A percentile compares a stretch with the other conserved stretches of the same genome.
Evolutionary conservation across 148 eudicot species (phyloP).

Genomic region (Camellia granthamiana): DNA sequence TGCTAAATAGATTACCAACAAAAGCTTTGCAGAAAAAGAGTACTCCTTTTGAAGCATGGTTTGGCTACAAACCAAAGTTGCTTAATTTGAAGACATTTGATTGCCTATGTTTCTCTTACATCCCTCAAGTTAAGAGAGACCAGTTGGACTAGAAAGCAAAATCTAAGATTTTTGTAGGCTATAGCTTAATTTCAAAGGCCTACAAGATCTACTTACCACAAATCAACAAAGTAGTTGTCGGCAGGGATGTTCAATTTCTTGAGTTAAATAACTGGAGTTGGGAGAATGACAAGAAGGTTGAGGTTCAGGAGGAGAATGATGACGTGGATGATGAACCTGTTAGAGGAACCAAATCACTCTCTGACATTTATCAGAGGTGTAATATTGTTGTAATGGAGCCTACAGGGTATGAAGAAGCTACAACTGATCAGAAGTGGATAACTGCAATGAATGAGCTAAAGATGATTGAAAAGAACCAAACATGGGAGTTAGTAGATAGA

Average conservation of each 20-base stretch:
- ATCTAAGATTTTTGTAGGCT: background rate
- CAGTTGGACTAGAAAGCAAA: background rate
- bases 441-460: background rate
- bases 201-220: background rate
- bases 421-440: background rate
- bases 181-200: background rate
- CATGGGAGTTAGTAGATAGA: background rate
- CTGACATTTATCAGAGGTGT: background rate
- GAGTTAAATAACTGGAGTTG: background rate
- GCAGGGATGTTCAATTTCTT: background rate
- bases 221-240: background rate
- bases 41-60: slow-evolving; percentile 2
- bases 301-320: background rate
- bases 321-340: background rate
- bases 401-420: background rate
- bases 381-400: background rate
- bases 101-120: background rate
- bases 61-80: background rate
- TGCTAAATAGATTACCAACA: background rate
- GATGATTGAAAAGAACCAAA: background rate
- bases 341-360: background rate
- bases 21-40: background rate
- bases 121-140: slow-evolving; percentile 2
- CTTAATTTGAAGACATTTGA: background rate
- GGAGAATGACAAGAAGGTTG: background rate